Evolutionary conservation across 768 basidiomycete species (phyloP), one percentile per base, ranked within the genome.

Genomic region (Amanita exitialis): DNA sequence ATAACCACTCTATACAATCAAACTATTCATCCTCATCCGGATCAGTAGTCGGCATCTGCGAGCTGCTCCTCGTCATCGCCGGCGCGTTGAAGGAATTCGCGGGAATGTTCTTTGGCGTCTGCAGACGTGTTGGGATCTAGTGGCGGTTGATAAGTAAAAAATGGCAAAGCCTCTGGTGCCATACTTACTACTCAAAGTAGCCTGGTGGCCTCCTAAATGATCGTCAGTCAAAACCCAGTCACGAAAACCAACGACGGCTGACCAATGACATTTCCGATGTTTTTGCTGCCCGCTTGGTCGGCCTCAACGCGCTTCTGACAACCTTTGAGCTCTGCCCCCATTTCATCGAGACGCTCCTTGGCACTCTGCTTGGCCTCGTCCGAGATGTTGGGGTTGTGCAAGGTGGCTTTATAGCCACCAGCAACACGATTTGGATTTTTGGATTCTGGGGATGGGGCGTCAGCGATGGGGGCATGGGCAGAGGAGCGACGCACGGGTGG

Each of bases 311-410:
- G 41, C 30, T 23, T 34, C 12, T 43, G 41, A 18, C 23, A 20
- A 30, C 12, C 41, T 25, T 57, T 44, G 20, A 54, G 21, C 7
- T 59, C 51, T 9, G 35, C 45, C 4, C 57, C 61, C 58, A 69
- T 62, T 7, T 66, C 59, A 15, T 73, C 65, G 13, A 83, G 69
- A 8, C 68, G 66, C 42, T 73, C 64, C 12, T 57, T 57, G 8
- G 79, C 82, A 15, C 69, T 66, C 41, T 66, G 61, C 58, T 79
- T 80, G 0, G 80, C 80, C 52, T 75, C 74, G 0, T 70, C 66
- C 3, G 78, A 79, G 42, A 79, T 76, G 47, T 76, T 69, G 12
- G 78, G 79, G 61, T 84, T 83, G 58, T 72, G 62, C 2, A 80
- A 66, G 10, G 79, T 66, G 10, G 80, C 79, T 59, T 80, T 81